Evolutionary conservation across 1,284 basidiomycete genomes (phyloP).

Genomic region (Melampsora larici-populina): DNA sequence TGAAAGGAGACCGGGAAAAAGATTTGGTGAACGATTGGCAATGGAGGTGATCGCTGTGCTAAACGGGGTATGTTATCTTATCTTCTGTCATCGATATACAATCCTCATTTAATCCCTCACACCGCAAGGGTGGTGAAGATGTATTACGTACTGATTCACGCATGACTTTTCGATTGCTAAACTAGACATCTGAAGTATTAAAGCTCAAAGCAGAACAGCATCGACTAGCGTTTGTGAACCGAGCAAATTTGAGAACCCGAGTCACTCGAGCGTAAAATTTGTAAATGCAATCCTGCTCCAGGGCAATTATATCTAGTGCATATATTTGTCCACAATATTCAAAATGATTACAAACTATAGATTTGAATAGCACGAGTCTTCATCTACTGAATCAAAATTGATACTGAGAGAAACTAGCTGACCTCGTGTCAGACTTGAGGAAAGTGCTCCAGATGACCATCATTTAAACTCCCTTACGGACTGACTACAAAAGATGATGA

Average conservation of each 20-base stretch:
- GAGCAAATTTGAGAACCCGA: slow-evolving; percentile 39
- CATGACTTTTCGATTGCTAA: neutral
- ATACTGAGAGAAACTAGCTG: no score
- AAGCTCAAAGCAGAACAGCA: slow-evolving; percentile 42
- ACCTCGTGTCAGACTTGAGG: no score
- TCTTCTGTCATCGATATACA: neutral
- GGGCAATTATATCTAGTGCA: no score
- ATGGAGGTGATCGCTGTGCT: slow-evolving; percentile 41
- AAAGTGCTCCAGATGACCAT: no score
- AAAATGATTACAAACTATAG: no score
- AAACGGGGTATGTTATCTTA: slow-evolving; percentile 20
- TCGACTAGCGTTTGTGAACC: slow-evolving; percentile 34
- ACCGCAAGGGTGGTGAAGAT: neutral
- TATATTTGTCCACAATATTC: no score
- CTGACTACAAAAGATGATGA: no score
- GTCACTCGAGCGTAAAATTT: slow-evolving; percentile 32
- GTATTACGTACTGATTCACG: neutral
- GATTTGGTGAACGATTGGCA: slow-evolving; percentile 32
- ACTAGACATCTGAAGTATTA: slow-evolving; percentile 34
- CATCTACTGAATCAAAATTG: no score
- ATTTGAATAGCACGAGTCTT: no score
- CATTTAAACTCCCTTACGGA: no score
- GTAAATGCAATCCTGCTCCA: neutral
- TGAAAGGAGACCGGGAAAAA: slow-evolving; percentile 34
- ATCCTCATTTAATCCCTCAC: neutral